Conservation (phyloP, 1,284 basidiomycete species). For the Moniliella sp. region DNA sequence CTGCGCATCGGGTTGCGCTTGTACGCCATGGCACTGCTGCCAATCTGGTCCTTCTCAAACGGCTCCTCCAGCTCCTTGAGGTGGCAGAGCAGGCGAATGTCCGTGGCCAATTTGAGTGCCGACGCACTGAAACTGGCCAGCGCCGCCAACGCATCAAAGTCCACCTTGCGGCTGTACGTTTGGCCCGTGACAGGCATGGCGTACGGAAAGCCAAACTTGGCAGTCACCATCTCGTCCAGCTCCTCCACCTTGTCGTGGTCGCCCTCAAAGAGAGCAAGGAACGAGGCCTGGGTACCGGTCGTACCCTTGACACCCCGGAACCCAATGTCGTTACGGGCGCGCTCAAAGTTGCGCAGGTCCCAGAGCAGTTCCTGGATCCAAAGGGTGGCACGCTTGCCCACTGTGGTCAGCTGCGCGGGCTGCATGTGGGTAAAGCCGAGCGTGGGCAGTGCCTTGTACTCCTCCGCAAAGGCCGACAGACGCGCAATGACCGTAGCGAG, state of each 20-base stretch:
- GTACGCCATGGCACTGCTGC: conserved; percentile 83
- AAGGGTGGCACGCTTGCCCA: conserved; percentile 91
- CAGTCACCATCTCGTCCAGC: conserved; percentile 54
- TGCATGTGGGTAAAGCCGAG: conserved; percentile 98
- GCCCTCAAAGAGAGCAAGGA: conserved; percentile 79
- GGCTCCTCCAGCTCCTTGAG: conserved; percentile 86
- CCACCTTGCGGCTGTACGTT: conserved; percentile 94
- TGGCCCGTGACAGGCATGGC: conserved; percentile 94
- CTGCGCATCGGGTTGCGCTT: conserved; percentile 98
- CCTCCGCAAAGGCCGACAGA: conserved; percentile 53
- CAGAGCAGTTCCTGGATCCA: conserved; percentile 87
- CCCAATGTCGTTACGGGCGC: conserved; percentile 75
- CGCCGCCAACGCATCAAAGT: conserved; percentile 71
- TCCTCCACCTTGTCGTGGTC: conserved; percentile 65
- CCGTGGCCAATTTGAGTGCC: conserved; percentile 91
- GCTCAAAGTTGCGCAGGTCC: conserved; percentile 80
- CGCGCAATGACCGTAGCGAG: conserved; percentile 73
- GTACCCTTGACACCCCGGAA: conserved; percentile 98
- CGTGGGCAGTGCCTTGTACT: conserved; percentile 36
- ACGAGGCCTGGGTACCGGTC: conserved; percentile 90
- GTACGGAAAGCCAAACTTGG: conserved; percentile 71
- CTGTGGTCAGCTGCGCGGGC: conserved; percentile 89
- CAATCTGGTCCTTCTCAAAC: conserved; percentile 95
- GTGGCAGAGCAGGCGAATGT: conserved; percentile 45
- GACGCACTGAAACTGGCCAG: conserved; percentile 79